Conservation (phyloP, 441 rosid genomes). For the Populus hybrid region DNA sequence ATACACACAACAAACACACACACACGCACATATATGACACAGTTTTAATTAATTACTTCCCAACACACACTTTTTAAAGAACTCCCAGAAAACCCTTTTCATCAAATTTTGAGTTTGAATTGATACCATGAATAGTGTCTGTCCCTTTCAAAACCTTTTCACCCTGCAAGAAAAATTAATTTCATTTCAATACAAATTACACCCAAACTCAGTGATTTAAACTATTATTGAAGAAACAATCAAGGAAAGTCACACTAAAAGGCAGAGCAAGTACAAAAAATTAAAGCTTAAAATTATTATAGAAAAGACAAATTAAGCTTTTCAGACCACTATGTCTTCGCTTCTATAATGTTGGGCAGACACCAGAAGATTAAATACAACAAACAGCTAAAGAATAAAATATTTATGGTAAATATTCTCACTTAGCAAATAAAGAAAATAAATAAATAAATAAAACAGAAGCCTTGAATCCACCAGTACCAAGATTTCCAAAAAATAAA, state of each 20-base stretch:
- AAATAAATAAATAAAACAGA: constrained; percentile 13
- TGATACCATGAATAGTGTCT: constrained; percentile 65
- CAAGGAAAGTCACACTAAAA: constrained; percentile 35
- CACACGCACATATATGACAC: constrained; percentile 23
- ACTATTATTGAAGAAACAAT: constrained; percentile 25
- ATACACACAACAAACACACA: constrained; percentile 29
- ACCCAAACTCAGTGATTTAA: constrained; percentile 12
- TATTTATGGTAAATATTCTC: constrained; percentile 9
- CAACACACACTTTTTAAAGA: constrained; percentile 25
- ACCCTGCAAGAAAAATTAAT: constrained; percentile 49
- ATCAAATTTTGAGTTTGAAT: constrained; percentile 27
- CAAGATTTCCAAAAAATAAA: constrained; percentile 30
- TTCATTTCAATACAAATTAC: no score
- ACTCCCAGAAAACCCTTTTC: constrained; percentile 32
- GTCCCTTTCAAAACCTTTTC: no score
- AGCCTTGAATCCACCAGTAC: constrained; percentile 18
- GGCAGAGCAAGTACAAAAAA: constrained; percentile 28
- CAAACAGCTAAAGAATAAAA: constrained; percentile 31
- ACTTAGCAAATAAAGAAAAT: constrained; percentile 1
- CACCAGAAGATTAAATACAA: constrained; percentile 28
- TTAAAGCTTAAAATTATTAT: constrained; percentile 18
- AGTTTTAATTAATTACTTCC: constrained; percentile 25
- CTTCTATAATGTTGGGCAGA: constrained; percentile 32
- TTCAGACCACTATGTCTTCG: constrained; percentile 43
- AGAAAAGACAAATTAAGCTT: constrained; percentile 61